Conservation (phyloP, 768 basidiomycete genomes). For the Rhodosporidiobolus sp. region DNA sequence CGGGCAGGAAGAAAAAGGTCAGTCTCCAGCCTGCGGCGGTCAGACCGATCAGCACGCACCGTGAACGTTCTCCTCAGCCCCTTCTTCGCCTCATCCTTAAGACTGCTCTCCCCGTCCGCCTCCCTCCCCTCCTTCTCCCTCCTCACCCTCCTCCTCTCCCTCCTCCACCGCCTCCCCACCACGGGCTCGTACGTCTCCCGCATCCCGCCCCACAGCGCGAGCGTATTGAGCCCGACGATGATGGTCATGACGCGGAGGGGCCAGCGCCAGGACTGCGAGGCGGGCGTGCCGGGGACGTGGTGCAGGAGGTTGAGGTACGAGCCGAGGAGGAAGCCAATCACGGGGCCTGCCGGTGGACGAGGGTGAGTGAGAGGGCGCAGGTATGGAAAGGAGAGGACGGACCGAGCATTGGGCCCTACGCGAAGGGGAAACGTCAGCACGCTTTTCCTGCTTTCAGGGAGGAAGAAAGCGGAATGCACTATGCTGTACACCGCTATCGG, state of each 20-base stretch:
- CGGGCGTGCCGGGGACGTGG: no score
- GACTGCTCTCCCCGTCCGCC: no score
- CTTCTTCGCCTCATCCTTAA: not conserved
- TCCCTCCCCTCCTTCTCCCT: not conserved
- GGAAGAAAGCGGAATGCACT: not conserved
- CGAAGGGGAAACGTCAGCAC: not conserved
- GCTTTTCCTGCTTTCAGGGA: no score
- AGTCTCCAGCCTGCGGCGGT: no score
- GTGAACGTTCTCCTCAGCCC: conserved; percentile 1
- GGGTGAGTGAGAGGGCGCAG: not conserved
- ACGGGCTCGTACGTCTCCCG: conserved; percentile 4
- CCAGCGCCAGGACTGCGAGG: conserved; percentile 3
- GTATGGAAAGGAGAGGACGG: no score
- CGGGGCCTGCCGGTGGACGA: not conserved
- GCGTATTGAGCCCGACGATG: not conserved
- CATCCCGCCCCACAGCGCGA: not conserved
- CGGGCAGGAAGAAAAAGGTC: not conserved
- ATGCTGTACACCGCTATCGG: conserved; percentile 2
- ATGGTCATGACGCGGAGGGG: conserved; percentile 1
- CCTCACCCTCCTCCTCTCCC: not conserved
- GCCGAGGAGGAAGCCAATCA: not conserved
- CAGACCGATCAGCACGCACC: not conserved
- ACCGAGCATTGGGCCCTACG: no score
- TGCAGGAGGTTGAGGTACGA: conserved; percentile 6
- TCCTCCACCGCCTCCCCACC: not conserved